Conservation (phyloP, 2,329 filamentous ascomycete genomes). For the Albifimbria verrucaria region DNA sequence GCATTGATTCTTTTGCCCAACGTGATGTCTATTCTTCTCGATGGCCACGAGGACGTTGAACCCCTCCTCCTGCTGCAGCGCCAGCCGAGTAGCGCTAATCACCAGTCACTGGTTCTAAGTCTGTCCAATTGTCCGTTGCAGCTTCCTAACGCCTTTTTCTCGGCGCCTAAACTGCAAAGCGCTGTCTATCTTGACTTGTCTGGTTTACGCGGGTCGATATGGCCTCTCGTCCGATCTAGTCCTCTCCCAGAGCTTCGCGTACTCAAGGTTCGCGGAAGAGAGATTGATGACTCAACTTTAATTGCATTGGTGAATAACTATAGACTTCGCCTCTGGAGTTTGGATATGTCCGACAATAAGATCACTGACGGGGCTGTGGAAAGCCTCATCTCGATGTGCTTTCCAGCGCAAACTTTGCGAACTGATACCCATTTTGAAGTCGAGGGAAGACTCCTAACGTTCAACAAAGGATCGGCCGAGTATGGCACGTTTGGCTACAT, state of each 20-base stretch:
- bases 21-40: constrained; percentile 44
- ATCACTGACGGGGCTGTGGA: constrained; percentile 44
- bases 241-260: constrained; percentile 46
- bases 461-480: no score
- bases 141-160: constrained; percentile 39
- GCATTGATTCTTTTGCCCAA: constrained; percentile 39
- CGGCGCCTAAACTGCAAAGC: constrained; percentile 28
- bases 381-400: constrained; percentile 23
- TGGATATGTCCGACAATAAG: constrained; percentile 52
- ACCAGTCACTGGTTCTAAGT: constrained; percentile 36
- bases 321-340: constrained; percentile 48
- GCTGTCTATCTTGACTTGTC: constrained; percentile 54
- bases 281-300: constrained; percentile 38
- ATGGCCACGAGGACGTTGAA: constrained; percentile 44
- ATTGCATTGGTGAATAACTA: constrained; percentile 29
- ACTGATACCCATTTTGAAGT: constrained; percentile 35
- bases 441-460: constrained; percentile 49
- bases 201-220: constrained; percentile 42
- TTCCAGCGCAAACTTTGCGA: constrained; percentile 28
- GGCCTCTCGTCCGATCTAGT: constrained; percentile 27
- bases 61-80: constrained; percentile 28
- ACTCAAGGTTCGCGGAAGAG: constrained; percentile 46
- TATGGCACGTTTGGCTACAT: constrained; percentile 43
- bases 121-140: constrained; percentile 37
- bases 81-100: constrained; percentile 2